Percentiles rank a stretch among this genome's conserved stretches.
These are phyloP conservation scores for Trichoderma reesei DNA, from an alignment of 495 filamentous ascomycete species.

Conservation along the genomic window DNA sequence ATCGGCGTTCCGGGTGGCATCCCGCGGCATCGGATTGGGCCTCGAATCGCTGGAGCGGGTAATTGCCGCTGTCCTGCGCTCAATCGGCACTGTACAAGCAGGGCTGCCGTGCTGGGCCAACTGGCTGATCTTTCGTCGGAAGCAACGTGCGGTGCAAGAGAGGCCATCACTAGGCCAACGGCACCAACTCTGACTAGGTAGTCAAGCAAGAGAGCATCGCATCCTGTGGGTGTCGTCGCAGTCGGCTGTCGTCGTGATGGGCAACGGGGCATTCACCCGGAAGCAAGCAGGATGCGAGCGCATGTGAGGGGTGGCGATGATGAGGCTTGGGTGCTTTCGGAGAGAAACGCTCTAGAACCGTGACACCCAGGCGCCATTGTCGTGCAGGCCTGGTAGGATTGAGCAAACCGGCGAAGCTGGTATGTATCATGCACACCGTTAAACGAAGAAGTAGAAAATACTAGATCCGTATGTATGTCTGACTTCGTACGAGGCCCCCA, in stretches of 20 bases:
- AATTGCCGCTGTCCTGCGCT: background rate
- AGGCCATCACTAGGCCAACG: constrained; percentile 3
- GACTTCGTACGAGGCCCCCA: background rate
- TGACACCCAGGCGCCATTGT: background rate
- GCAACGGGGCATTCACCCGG: background rate
- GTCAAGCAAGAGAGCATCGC: background rate
- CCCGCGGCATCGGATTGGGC: too few species aligned
- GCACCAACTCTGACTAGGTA: background rate
- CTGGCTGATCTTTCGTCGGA: too few species aligned
- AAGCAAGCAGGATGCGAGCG: background rate
- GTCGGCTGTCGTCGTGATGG: background rate
- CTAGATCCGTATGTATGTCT: background rate
- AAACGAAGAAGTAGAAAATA: too few species aligned
- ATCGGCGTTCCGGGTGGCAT: background rate
- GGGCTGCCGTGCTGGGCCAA: background rate
- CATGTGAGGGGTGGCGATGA: background rate
- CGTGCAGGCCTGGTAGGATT: background rate
- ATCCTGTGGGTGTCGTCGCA: background rate
- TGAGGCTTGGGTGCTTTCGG: background rate
- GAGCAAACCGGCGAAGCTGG: background rate
- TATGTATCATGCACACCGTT: background rate
- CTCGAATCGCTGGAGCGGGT: background rate
- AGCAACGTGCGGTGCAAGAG: too few species aligned
- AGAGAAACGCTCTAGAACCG: background rate
- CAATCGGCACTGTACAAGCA: constrained; percentile 3